Conservation (phyloP, 2,329 filamentous ascomycete genomes). For the Exophiala aquamarina region DNA sequence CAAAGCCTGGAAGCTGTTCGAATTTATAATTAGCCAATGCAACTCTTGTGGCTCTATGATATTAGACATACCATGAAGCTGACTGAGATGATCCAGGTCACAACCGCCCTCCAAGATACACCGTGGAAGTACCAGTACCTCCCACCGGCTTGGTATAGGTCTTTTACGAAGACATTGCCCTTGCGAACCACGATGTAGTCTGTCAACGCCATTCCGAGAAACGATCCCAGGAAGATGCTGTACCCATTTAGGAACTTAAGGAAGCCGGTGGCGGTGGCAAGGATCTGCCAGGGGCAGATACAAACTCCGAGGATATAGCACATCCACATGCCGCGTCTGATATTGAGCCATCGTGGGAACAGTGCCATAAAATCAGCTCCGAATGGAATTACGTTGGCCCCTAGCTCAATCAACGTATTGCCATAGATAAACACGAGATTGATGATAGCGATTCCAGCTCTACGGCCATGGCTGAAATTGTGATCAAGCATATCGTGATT, state of each 20-base stretch:
- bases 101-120: conserved; percentile 54
- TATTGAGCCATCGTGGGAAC: conserved; percentile 54
- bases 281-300: conserved; percentile 48
- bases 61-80: conserved; percentile 8
- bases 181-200: conserved; percentile 27
- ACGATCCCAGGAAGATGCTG: conserved; percentile 28
- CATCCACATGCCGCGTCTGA: conserved; percentile 42
- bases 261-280: conserved; percentile 41
- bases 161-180: conserved; percentile 15
- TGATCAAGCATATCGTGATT: conserved; percentile 19
- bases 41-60: neutral
- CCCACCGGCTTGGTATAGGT: conserved; percentile 16
- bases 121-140: conserved; percentile 33
- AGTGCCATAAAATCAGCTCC: conserved; percentile 52
- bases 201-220: conserved; percentile 25
- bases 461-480: conserved; percentile 6
- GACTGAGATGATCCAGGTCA: conserved; percentile 52
- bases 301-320: conserved; percentile 42
- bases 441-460: conserved; percentile 15
- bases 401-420: conserved; percentile 10
- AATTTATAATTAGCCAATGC: neutral
- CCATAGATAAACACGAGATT: conserved; percentile 13
- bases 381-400: conserved; percentile 35
- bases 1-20: conserved; percentile 15
- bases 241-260: conserved; percentile 39